These are phyloP conservation scores for Fusarium sterilihyphosum DNA, from an alignment of 2,329 filamentous ascomycete species.

Conservation along the genomic window DNA sequence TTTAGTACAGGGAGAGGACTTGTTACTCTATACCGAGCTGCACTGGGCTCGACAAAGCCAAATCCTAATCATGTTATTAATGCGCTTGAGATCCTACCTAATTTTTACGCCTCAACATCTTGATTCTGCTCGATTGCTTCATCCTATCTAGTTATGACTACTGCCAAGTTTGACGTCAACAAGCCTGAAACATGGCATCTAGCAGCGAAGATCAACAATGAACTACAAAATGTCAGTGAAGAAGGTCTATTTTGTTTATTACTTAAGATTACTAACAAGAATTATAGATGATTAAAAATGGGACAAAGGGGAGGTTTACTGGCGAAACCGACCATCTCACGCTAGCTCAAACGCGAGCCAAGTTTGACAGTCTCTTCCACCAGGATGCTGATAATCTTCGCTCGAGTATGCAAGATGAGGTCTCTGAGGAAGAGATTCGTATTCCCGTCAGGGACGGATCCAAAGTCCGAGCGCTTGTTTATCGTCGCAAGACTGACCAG, in stretches of 20 bases:
- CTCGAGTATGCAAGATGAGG: not conserved
- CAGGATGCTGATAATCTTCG: not conserved
- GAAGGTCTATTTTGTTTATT: too few species aligned
- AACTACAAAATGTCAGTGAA: not conserved
- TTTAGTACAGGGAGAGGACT: too few species aligned
- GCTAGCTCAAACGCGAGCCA: not conserved
- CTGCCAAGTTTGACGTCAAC: not conserved
- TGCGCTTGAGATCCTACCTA: rapidly evolving
- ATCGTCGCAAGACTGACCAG: not conserved
- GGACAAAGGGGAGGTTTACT: not conserved
- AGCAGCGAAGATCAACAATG: not conserved
- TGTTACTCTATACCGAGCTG: too few species aligned
- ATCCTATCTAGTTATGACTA: rapidly evolving
- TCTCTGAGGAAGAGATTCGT: not conserved
- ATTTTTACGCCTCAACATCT: too few species aligned
- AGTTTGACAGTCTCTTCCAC: not conserved
- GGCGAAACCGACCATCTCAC: not conserved
- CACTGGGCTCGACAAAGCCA: too few species aligned
- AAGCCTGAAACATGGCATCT: not conserved
- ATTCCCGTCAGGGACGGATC: not conserved
- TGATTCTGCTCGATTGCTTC: too few species aligned
- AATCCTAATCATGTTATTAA: not conserved
- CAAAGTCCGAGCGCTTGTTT: not conserved
- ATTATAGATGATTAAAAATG: not conserved
- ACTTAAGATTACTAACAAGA: rapidly evolving